These are phyloP conservation scores for Dictyostelium firmibasis DNA, from an alignment of 78 protist genomes.

Conservation along the genomic window DNA sequence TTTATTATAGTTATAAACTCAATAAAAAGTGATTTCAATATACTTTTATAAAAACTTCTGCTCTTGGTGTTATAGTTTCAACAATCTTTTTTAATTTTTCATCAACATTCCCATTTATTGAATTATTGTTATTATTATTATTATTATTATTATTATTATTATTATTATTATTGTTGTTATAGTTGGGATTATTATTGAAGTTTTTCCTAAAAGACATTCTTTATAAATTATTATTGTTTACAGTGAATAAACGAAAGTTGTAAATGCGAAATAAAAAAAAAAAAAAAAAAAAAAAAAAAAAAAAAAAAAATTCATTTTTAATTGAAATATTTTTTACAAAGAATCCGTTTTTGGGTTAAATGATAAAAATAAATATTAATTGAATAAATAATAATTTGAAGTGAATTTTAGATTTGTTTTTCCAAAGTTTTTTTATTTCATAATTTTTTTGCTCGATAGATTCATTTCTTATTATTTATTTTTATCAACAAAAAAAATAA, in stretches of 20 bases:
- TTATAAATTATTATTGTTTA: not conserved
- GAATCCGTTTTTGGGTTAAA: too few species aligned
- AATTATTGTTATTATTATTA: not conserved
- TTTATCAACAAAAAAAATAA: too few species aligned
- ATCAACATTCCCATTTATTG: not conserved
- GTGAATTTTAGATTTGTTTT: too few species aligned
- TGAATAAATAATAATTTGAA: too few species aligned
- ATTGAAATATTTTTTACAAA: not conserved
- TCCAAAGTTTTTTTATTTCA: too few species aligned
- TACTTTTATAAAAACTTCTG: conserved; percentile 28
- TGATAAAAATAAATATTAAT: not conserved
- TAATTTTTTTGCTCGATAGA: too few species aligned
- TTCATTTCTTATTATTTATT: too few species aligned
- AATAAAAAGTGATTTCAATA: not conserved
- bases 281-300: not conserved
- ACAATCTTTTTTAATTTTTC: conserved; percentile 12
- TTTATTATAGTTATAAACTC: not conserved
- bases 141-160: not conserved
- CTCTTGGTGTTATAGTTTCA: conserved; percentile 1
- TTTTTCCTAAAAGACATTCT: not conserved
- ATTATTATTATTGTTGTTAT: not conserved
- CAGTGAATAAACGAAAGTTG: not conserved
- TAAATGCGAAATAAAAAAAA: not conserved
- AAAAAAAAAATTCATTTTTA: not conserved
- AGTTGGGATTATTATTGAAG: not conserved